A percentile compares a stretch with the other conserved stretches of the same genome.
Evolutionary conservation across 306 rosid species (phyloP).

Genomic region (Hippophae tibetana): DNA sequence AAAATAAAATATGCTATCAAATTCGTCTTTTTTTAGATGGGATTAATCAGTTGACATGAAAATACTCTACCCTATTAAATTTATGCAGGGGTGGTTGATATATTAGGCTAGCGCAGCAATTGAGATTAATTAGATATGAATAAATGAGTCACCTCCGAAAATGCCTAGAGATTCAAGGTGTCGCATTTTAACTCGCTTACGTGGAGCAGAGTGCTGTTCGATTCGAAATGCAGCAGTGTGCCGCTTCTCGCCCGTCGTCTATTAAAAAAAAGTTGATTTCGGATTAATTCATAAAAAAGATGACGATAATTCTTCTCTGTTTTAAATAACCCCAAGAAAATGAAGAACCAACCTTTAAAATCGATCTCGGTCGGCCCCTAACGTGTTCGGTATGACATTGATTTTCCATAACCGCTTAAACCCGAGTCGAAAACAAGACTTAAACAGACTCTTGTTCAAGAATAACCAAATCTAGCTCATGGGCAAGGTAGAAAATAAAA

Average conservation of each 20-base stretch:
- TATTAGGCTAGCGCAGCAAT: neutral
- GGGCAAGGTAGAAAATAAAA: neutral
- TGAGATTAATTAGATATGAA: neutral
- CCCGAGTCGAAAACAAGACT: slow-evolving; percentile 11
- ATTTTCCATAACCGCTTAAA: slow-evolving; percentile 28
- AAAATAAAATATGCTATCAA: neutral
- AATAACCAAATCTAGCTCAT: slow-evolving; percentile 5
- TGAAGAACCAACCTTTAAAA: slow-evolving; percentile 36
- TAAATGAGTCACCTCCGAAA: slow-evolving; percentile 37
- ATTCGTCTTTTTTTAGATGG: too few relatives aligned
- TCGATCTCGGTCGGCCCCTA: slow-evolving; percentile 22
- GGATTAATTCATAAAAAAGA: neutral
- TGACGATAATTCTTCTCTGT: neutral
- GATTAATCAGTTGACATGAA: neutral
- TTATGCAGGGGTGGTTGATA: neutral
- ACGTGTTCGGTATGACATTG: slow-evolving; percentile 19
- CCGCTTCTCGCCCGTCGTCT: slow-evolving; percentile 39
- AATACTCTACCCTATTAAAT: neutral
- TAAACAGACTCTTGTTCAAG: neutral
- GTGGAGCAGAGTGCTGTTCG: slow-evolving; percentile 26
- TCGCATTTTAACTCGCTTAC: slow-evolving; percentile 56
- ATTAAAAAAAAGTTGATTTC: slow-evolving; percentile 18
- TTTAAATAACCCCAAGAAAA: slow-evolving; percentile 8
- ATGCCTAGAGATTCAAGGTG: slow-evolving; percentile 54
- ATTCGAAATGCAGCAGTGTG: slow-evolving; percentile 22